Percentiles rank a stretch among this genome's conserved stretches.
These are phyloP conservation scores for Heliocybe sulcata DNA, from an alignment of 1,284 basidiomycete genomes.

Conservation along the genomic window DNA sequence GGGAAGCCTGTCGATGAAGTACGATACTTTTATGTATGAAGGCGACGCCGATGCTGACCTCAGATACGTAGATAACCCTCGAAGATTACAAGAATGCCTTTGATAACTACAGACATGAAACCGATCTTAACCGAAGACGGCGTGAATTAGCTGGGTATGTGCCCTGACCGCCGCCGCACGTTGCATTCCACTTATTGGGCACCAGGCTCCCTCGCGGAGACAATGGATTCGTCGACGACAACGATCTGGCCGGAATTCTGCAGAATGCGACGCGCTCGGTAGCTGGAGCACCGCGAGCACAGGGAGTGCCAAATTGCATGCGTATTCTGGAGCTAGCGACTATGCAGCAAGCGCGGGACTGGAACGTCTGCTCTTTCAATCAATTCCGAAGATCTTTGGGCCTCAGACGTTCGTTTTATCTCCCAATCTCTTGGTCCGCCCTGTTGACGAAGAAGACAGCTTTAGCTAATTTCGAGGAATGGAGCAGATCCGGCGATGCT, in stretches of 20 bases:
- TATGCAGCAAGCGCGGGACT: slow-evolving; percentile 33
- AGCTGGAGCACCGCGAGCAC: slow-evolving; percentile 38
- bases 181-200: not conserved
- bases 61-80: not conserved
- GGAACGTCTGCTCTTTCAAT: slow-evolving; percentile 40
- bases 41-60: not conserved
- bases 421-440: not conserved
- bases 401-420: slow-evolving; percentile 25
- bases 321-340: slow-evolving; percentile 38
- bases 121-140: not conserved
- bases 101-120: not conserved
- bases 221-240: slow-evolving; percentile 33
- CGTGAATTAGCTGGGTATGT: not conserved
- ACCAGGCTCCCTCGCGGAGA: slow-evolving; percentile 19
- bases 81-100: not conserved
- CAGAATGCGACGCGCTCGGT: slow-evolving; percentile 33
- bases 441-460: slow-evolving; percentile 14
- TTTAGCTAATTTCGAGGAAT: slow-evolving; percentile 44
- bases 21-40: too few species aligned
- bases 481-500: slow-evolving; percentile 46
- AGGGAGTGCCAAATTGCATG: slow-evolving; percentile 30
- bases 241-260: slow-evolving; percentile 32
- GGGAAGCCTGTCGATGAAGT: not conserved
- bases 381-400: slow-evolving; percentile 48
- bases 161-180: not conserved